Percentiles rank a stretch among this genome's conserved stretches.
phyloP scores from a whole-genome alignment of 305 asterid genomes.

The Fraxinus floribunda region DNA sequence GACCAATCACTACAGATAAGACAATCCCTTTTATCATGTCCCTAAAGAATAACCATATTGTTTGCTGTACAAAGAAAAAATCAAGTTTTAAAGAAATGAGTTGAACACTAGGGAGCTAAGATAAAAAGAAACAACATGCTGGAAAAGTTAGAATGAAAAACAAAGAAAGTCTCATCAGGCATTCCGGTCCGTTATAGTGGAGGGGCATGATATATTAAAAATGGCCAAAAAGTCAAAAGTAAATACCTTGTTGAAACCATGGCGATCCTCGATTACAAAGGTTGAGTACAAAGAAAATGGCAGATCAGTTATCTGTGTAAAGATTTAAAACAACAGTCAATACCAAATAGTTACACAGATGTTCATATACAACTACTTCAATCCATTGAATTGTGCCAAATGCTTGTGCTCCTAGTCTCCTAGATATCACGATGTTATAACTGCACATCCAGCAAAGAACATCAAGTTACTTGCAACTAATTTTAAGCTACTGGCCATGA shows the following conservation, averaged over 20 bases:
- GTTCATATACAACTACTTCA: not conserved
- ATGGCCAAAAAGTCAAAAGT: constrained; percentile 10
- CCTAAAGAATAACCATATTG: constrained; percentile 77
- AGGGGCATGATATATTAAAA: not conserved
- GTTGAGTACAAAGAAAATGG: constrained; percentile 95
- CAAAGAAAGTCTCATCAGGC: constrained; percentile 15
- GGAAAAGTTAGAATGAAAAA: constrained; percentile 9
- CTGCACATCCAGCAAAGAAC: not conserved
- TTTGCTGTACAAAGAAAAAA: constrained; percentile 61
- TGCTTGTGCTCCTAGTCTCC: not conserved
- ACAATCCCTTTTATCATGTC: constrained; percentile 84
- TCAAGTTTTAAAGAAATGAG: constrained; percentile 8
- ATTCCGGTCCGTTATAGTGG: not conserved
- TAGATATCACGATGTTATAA: not conserved
- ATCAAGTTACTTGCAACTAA: not conserved
- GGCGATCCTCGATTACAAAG: constrained; percentile 89
- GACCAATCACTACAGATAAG: constrained; percentile 69
- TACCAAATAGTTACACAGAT: not conserved
- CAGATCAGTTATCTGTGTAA: constrained; percentile 79
- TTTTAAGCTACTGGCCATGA: not conserved
- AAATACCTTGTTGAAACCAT: constrained; percentile 91
- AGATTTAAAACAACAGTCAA: not conserved
- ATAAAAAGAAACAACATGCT: not conserved
- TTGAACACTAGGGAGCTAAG: constrained; percentile 16
- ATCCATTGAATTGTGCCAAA: not conserved